Evolutionary conservation across 495 filamentous ascomycete species (phyloP).

Genomic region (Pseudoneurospora amorphoporcata): DNA sequence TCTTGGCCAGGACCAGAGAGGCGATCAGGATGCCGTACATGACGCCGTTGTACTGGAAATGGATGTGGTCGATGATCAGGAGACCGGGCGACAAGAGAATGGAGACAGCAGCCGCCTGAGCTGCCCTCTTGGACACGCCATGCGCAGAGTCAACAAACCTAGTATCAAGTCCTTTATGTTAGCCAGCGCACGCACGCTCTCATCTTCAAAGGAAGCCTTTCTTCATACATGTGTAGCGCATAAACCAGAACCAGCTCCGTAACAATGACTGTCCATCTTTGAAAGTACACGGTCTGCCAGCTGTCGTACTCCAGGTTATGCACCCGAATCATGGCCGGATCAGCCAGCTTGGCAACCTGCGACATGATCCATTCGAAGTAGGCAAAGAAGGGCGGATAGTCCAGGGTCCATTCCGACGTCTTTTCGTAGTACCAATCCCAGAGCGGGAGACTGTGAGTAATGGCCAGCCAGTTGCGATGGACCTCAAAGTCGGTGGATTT

Average conservation of each 20-base stretch:
- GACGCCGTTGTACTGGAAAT: conserved; percentile 98
- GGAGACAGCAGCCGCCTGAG: conserved; percentile 79
- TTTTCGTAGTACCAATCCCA: conserved; percentile 94
- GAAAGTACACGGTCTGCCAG: conserved; percentile 89
- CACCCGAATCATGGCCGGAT: conserved; percentile 76
- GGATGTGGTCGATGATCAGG: conserved; percentile 95
- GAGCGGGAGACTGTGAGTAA: conserved; percentile 78
- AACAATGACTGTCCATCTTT: conserved; percentile 76
- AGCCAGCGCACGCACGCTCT: background rate
- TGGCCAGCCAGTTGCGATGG: conserved; percentile 94
- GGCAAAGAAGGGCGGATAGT: conserved; percentile 97
- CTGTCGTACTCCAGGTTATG: conserved; percentile 73
- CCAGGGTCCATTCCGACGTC: conserved; percentile 97
- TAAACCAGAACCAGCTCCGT: conserved; percentile 76
- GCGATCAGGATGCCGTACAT: conserved; percentile 83
- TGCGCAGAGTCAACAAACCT: conserved; percentile 66
- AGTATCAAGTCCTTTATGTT: conserved; percentile 3
- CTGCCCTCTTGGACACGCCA: conserved; percentile 54
- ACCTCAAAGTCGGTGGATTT: conserved; percentile 99
- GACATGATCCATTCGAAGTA: conserved; percentile 93
- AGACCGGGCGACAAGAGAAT: conserved; percentile 87
- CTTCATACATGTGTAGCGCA: conserved; percentile 64
- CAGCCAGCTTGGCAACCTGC: conserved; percentile 62
- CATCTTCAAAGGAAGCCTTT: background rate
- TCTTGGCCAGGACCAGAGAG: conserved; percentile 72